These are phyloP conservation scores for Trametes maxima DNA, from an alignment of 768 basidiomycete genomes.

Conservation along the genomic window DNA sequence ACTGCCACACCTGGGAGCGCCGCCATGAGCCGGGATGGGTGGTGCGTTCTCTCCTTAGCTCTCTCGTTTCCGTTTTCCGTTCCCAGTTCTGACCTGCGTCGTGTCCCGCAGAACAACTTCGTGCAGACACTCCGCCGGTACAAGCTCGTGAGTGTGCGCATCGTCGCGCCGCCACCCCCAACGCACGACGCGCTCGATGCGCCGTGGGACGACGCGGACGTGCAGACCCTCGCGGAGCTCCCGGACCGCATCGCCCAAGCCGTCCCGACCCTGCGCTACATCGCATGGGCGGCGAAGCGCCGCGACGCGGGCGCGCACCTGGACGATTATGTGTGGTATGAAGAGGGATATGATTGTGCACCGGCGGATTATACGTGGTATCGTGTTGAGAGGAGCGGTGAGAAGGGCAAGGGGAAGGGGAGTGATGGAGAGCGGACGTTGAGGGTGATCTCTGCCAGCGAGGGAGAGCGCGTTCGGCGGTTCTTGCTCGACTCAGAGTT, in stretches of 20 bases:
- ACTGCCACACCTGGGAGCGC: constrained; percentile 17
- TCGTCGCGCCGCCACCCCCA: constrained; percentile 13
- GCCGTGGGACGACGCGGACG: constrained; percentile 13
- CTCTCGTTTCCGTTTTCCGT: not conserved
- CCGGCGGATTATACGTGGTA: constrained; percentile 17
- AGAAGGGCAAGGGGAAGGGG: not conserved
- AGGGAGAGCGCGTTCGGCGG: constrained; percentile 17
- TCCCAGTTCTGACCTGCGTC: not conserved
- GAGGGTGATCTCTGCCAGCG: not conserved
- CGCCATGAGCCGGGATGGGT: constrained; percentile 12
- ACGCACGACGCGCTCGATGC: constrained; percentile 7
- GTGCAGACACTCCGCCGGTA: constrained; percentile 10
- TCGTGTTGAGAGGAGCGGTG: constrained; percentile 9
- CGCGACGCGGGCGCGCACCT: not conserved
- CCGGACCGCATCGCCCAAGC: constrained; percentile 11
- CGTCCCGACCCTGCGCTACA: constrained; percentile 14
- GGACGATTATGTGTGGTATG: constrained; percentile 17
- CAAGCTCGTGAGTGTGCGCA: constrained; percentile 11
- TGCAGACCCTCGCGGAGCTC: constrained; percentile 12
- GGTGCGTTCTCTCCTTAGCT: not conserved
- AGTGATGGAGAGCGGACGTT: not conserved
- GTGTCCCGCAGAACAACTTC: not conserved
- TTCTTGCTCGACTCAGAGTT: constrained; percentile 10
- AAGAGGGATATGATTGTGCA: constrained; percentile 15
- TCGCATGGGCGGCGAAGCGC: constrained; percentile 20